These are phyloP conservation scores for Chalaropsis thielavioides DNA, from an alignment of 2,329 filamentous ascomycete species.

Conservation along the genomic window DNA sequence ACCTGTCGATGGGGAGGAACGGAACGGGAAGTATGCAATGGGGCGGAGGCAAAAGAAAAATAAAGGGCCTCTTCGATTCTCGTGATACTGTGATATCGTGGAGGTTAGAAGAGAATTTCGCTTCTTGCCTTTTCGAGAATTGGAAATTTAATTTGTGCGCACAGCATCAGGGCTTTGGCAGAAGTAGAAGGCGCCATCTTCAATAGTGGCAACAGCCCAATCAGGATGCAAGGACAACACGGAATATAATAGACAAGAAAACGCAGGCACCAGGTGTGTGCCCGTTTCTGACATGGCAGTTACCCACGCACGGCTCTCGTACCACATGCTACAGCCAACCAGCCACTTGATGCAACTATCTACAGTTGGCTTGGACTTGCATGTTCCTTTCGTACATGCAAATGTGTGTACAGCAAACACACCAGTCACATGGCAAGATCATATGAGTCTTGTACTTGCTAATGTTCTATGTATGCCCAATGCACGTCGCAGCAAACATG, in stretches of 20 bases:
- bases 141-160: background rate
- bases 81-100: background rate
- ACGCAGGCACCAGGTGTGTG: background rate
- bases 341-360: background rate
- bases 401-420: background rate
- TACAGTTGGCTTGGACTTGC: too few relatives aligned
- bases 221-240: background rate
- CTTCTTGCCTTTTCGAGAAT: background rate
- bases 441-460: background rate
- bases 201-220: background rate
- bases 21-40: background rate
- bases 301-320: background rate
- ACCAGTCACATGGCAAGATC: background rate
- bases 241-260: background rate
- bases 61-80: background rate
- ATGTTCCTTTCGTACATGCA: background rate
- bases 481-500: background rate
- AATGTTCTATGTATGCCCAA: background rate
- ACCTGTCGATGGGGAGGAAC: background rate
- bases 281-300: background rate
- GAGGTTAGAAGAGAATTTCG: background rate
- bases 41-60: background rate
- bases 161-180: background rate
- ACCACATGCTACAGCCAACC: background rate
- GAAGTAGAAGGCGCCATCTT: background rate